phyloP scores from a whole-genome alignment of 331 rosid genomes.

The Erythrophleum ivorense region DNA sequence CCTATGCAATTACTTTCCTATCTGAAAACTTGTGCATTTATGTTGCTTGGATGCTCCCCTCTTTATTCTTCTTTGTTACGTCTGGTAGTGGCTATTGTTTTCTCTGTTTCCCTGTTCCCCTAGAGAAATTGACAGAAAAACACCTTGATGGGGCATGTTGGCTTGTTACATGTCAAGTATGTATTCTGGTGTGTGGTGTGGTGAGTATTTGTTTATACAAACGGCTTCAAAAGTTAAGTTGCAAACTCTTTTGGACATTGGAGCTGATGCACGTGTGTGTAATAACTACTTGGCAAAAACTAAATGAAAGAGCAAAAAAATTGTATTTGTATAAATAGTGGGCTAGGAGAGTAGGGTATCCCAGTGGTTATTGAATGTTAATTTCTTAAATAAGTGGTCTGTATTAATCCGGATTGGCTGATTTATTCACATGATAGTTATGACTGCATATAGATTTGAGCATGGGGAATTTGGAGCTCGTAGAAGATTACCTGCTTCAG shows the following conservation, averaged over 20 bases:
- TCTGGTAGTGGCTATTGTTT: constrained; percentile 5
- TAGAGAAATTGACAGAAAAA: not conserved
- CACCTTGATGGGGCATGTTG: not conserved
- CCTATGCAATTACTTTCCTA: constrained; percentile 16
- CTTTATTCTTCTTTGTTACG: constrained; percentile 23
- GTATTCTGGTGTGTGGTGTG: not conserved
- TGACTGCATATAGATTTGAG: constrained; percentile 31
- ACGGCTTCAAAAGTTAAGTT: not conserved
- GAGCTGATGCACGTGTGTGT: not conserved
- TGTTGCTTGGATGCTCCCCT: constrained; percentile 16
- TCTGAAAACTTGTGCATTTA: constrained; percentile 8
- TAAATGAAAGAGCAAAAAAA: not conserved
- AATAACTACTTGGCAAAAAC: not conserved
- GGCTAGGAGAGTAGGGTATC: not conserved
- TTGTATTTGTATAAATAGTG: not conserved
- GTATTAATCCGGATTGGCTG: not conserved
- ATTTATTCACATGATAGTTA: not conserved
- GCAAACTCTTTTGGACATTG: not conserved
- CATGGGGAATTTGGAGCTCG: constrained; percentile 22
- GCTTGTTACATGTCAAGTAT: not conserved
- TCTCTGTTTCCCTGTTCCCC: not conserved
- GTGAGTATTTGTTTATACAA: not conserved
- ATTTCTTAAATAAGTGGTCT: not conserved
- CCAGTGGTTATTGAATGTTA: not conserved
- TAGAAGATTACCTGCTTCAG: constrained; percentile 31